phyloP scores from a whole-genome alignment of 2,329 filamentous ascomycete genomes.

The Zasmidium citrigriseum region DNA sequence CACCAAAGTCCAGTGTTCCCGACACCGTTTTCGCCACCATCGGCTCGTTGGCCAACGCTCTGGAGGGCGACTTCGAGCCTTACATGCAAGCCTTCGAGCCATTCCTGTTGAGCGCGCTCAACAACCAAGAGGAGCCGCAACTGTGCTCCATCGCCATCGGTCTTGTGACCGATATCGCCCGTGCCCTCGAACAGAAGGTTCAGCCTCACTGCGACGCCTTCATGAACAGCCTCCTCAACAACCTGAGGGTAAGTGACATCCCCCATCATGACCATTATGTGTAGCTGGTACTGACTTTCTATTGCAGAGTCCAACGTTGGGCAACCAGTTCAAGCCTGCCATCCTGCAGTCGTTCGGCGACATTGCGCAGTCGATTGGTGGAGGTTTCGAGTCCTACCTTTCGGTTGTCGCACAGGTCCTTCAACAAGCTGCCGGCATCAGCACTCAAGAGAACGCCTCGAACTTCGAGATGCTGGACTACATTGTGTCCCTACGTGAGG shows the following conservation, averaged over 20 bases:
- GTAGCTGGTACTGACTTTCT: constrained; percentile 28
- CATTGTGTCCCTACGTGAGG: constrained; percentile 88
- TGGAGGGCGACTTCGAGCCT: constrained; percentile 91
- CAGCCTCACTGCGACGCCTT: constrained; percentile 96
- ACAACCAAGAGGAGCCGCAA: constrained; percentile 91
- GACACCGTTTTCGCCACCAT: constrained; percentile 92
- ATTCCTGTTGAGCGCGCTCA: constrained; percentile 89
- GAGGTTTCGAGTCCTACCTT: constrained; percentile 90
- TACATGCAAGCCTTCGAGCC: constrained; percentile 97
- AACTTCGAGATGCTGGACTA: constrained; percentile 97
- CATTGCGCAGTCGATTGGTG: constrained; percentile 90
- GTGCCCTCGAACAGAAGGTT: constrained; percentile 84
- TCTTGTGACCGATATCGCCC: constrained; percentile 92
- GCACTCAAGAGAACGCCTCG: constrained; percentile 54
- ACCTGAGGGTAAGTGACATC: constrained; percentile 67
- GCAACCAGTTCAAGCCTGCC: constrained; percentile 96
- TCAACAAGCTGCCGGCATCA: constrained; percentile 87
- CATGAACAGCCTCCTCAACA: constrained; percentile 96
- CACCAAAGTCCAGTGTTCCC: constrained; percentile 87
- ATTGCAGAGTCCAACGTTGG: constrained; percentile 72
- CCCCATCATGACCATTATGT: constrained; percentile 14
- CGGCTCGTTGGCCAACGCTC: constrained; percentile 84
- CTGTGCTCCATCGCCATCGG: constrained; percentile 97
- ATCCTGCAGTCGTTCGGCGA: constrained; percentile 98
- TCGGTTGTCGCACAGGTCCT: constrained; percentile 90